Evolutionary conservation across 2,329 filamentous ascomycete species (phyloP), one percentile per base, ranked within the genome.

Genomic region (Curvularia eragrostidis): DNA sequence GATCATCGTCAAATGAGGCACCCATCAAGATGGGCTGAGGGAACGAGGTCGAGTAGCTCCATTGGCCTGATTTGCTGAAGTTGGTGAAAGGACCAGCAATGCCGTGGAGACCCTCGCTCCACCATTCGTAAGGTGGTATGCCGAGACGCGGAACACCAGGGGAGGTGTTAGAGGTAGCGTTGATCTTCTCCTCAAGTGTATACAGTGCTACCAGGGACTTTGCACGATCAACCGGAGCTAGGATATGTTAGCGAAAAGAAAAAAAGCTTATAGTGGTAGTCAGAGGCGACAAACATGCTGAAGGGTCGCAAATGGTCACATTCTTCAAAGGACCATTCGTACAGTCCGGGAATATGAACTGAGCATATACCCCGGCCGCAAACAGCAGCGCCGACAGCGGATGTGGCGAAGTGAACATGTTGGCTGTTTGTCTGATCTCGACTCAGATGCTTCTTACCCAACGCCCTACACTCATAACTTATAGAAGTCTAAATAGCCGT

Each of bases 31-130:
- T 89, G 0, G 87, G 87, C 68, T 85, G 83, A 0, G 88, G 87
- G 65, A 90, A 90, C 0, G 84, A 86, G 0, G 87, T 90, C 0
- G 87, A 84, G 69, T 84, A 85, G 65, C 80, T 84, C 70, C 82
- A 90, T n/a, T 84, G 76, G 2, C 84, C 84, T 12, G 75, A 75
- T 5, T 72, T 71, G n/a, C 81, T 80, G 71, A 86, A 87, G 43
- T 83, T 79, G 4, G 85, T 85, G 1, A 85, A 86, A 0, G 83
- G 83, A 12, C 66, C 71, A n/a, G 83, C 87, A 0, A 89, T 78
- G 0, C 64, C 61, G 12, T 63, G 61, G 1, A 59, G 47, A 30
- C 58, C 61, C 38, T 63, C 61, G 26, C 32, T 58, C 87, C 86
- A 73, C 69, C 70, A 73, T 48, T 63, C 78, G 62, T 90, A 90